Evolutionary conservation across 2,329 filamentous ascomycete species (phyloP).

Genomic region (Aspergillaceae sp.): DNA sequence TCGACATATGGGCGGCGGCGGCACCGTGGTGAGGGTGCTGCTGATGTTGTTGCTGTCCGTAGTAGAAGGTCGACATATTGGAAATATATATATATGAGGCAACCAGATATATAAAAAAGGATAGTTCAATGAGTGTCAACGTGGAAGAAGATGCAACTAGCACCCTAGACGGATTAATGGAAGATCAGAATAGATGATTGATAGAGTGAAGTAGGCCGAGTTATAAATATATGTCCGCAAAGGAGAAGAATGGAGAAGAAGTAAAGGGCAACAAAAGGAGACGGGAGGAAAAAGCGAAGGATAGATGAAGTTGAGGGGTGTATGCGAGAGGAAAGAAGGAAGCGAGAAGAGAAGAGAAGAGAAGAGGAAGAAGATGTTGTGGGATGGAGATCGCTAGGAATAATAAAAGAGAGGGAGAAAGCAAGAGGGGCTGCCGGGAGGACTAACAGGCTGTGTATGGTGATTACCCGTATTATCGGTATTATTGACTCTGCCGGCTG

Average conservation of each 20-base stretch:
- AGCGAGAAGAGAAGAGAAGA: slow-evolving; percentile 11
- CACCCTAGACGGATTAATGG: too few species aligned
- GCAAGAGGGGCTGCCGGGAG: slow-evolving; percentile 15
- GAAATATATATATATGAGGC: slow-evolving; percentile 3
- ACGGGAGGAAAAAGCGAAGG: not conserved
- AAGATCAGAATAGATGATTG: too few species aligned
- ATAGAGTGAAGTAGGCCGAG: too few species aligned
- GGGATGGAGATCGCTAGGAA: slow-evolving; percentile 13
- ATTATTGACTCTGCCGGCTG: slow-evolving; percentile 12
- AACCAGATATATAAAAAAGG: too few species aligned
- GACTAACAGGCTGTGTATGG: too few species aligned
- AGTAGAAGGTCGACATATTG: slow-evolving; percentile 42
- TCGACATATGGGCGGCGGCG: slow-evolving; percentile 50
- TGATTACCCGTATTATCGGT: not conserved
- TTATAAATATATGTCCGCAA: not conserved
- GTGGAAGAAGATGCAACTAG: not conserved
- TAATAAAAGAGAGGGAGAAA: slow-evolving; percentile 8
- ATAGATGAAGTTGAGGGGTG: slow-evolving; percentile 4
- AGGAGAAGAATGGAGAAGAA: not conserved
- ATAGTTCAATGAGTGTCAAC: too few species aligned
- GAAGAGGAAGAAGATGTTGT: slow-evolving; percentile 8
- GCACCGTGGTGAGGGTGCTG: slow-evolving; percentile 34
- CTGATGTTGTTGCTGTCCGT: slow-evolving; percentile 36
- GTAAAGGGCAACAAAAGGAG: not conserved
- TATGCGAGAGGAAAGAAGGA: slow-evolving; percentile 8